These are phyloP conservation scores for Mortierella sp. DNA, from an alignment of 371 early-diverging fungal genomes.

Conservation along the genomic window DNA sequence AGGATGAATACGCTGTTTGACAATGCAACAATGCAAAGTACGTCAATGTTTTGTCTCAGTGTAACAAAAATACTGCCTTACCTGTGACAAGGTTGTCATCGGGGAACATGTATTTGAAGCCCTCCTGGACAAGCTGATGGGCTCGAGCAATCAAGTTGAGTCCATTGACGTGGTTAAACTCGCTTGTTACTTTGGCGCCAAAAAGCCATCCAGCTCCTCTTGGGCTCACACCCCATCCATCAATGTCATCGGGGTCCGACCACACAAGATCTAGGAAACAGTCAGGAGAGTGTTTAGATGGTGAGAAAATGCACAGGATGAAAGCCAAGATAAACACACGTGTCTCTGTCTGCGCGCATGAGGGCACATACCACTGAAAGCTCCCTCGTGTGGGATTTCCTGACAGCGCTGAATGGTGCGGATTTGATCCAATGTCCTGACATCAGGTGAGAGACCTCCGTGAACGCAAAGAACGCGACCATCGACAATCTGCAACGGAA, in stretches of 20 bases:
- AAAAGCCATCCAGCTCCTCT: conserved; percentile 99
- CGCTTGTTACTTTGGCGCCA: conserved; percentile 97
- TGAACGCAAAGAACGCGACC: conserved; percentile 98
- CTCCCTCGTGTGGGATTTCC: conserved; percentile 99
- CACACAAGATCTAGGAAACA: conserved; percentile 89
- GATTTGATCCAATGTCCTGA: conserved; percentile 98
- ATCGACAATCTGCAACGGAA: conserved; percentile 79
- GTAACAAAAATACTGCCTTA: neutral
- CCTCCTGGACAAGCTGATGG: conserved; percentile 98
- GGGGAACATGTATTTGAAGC: conserved; percentile 98
- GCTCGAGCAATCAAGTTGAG: conserved; percentile 96
- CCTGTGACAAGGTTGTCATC: conserved; percentile 96
- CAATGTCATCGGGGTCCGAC: conserved; percentile 99
- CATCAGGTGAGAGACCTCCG: conserved; percentile 98
- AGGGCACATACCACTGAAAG: conserved; percentile 86
- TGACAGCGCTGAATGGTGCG: conserved; percentile 97
- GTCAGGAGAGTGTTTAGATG: conserved; percentile 8
- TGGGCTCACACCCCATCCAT: conserved; percentile 98
- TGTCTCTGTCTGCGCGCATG: neutral
- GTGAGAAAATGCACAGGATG: neutral
- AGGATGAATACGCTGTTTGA: neutral
- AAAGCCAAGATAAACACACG: neutral
- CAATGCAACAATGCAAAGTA: neutral
- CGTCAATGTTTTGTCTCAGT: neutral
- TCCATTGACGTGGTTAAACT: conserved; percentile 98